Base-by-base conservation (phyloP, 768 basidiomycete species). In the Chalciporus sphaerocephalus region DNA sequence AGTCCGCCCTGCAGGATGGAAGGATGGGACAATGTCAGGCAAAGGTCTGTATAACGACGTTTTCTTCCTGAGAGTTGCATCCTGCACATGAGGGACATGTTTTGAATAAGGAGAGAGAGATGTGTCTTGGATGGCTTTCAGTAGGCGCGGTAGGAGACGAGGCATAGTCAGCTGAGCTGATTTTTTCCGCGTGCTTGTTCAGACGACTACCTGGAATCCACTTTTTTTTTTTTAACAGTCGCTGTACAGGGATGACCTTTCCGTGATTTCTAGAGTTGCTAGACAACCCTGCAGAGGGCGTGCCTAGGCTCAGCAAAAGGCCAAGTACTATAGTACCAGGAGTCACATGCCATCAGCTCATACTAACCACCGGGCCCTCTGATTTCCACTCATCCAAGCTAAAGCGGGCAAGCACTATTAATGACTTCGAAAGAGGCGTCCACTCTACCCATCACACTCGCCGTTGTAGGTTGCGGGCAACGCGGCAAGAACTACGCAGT, bases 401-500 rank as follows among this genome's bases (percentile, higher is more conserved):
- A 32, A 66, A 58, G 51, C 55, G 36, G 17, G 40, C 48, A 18
- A 49, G 45, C 18, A 38, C 38, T 38, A 24, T 3, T n/a, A n/a
- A 67, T 57, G 55, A 44, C 25, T 46, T 36, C 57, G 10, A 41
- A 21, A 27, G 37, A 9, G 6, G 33, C 35, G 16, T 21, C 46
- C 13, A 48, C 20, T 11, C 43, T 65, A 16, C 78, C 81, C 10
- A 68, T 92, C 36, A 92, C 87, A 0, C 54, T 93, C 27, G 89
- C 81, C 12, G 69, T 93, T 48, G 64, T 94, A 24, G 92, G 92
- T 16, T 90, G 88, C 55, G 92, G 92, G 6, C 82, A 87, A 60
- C 80, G 92, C 44, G 92, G 91, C 42, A 75, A 73, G 84, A 65
- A 61, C 17, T 93, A 92, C 53, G 74, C 83, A 0, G 50, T 48